Evolutionary conservation across 768 basidiomycete genomes (phyloP), one percentile per base, ranked within the genome.

Genomic region (Cystobasidium tubakii): DNA sequence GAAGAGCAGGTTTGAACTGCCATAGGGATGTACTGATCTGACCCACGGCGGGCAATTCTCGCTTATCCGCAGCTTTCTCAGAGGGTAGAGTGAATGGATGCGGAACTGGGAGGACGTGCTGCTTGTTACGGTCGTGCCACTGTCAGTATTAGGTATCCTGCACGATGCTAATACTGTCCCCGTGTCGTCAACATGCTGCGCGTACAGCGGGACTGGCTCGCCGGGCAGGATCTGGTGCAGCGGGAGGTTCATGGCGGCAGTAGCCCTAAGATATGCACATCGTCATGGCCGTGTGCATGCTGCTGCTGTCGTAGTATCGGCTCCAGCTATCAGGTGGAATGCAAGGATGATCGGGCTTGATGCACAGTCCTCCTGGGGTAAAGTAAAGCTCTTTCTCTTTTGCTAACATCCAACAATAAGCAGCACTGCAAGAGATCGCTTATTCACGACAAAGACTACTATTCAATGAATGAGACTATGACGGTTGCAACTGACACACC

Each of bases 1-100:
- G 29, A 71, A 60, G 54, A 71, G 33, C 29, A 71, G 69, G 55
- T 44, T 71, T 7, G 69, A 34, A 25, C 33, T 55, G 53, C 33
- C 69, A 12, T 46, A 50, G 10, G 66, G 66, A 50, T 67, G 66
- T 12, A 67, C 50, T 29, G 31, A 25, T 42, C 21, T 25, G 66
- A 60, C 57, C 9, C 4, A 4, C 29, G 57, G 27, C 10, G 57
- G 57, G 57, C 57, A 25, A 2, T 60, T 60, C 23, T 25, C 57
- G 57, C 57, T 29, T 12, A 60, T 6, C 23, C 33, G 25, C 13
- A 60, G 57, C 25, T 34, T 60, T 6, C 6, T 6, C 6, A 60
- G 33, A 29, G 57, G 57, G 21, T 29, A 60, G 23, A 60, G 25
- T 12, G 57, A 60, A 25, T 60, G 57, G 21, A 60, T 60, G 57